A percentile compares a stretch with the other conserved stretches of the same genome.
These are phyloP conservation scores for Forsythia viridissima DNA, from an alignment of 257 asterid species.

Conservation along the genomic window DNA sequence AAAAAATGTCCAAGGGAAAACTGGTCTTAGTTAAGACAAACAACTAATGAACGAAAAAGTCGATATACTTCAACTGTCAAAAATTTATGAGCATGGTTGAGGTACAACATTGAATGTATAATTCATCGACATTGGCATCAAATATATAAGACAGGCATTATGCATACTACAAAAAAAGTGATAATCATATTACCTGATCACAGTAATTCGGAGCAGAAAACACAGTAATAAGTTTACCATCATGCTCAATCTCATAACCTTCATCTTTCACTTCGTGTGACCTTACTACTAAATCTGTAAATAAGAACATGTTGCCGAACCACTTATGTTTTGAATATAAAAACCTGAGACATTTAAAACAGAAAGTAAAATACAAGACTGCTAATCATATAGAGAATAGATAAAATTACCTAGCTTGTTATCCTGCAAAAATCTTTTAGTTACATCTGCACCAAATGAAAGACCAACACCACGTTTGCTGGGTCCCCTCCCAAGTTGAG, in stretches of 20 bases:
- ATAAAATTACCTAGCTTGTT: conserved; percentile 67
- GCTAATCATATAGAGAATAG: neutral
- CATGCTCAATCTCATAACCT: conserved; percentile 95
- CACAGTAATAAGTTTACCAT: conserved; percentile 94
- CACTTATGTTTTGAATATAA: conserved; percentile 10
- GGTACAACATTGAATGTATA: neutral
- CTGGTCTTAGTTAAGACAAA: neutral
- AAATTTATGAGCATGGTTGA: neutral
- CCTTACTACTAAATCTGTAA: conserved; percentile 90
- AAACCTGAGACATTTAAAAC: neutral
- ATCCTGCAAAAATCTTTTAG: conserved; percentile 87
- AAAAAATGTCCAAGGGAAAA: neutral
- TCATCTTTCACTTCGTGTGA: conserved; percentile 99
- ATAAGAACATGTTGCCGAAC: conserved; percentile 1
- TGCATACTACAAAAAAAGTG: conserved; percentile 8
- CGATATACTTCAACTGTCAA: neutral
- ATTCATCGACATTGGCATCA: neutral
- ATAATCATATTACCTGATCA: conserved; percentile 75
- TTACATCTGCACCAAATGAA: conserved; percentile 88
- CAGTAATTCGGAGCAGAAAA: conserved; percentile 99
- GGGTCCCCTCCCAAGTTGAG: conserved; percentile 98
- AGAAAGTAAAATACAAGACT: neutral
- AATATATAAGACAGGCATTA: conserved; percentile 14
- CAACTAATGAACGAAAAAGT: neutral
- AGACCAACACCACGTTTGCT: conserved; percentile 99